Evolutionary conservation across 352 stramenopile species (phyloP).

Genomic region (Phytophthora tubulina): DNA sequence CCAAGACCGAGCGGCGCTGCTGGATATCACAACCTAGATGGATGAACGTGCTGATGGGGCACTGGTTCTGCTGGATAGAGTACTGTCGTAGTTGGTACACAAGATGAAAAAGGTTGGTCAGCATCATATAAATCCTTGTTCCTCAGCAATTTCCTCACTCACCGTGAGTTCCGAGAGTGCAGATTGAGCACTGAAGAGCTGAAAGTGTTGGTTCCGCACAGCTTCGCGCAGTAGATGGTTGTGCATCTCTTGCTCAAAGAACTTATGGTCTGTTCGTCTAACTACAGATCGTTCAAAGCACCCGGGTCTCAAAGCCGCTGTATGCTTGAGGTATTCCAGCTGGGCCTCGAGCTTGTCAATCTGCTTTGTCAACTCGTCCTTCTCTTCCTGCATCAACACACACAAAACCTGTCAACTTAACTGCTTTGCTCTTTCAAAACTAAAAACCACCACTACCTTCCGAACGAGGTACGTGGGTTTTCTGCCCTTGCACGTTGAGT

Average conservation of each 20-base stretch:
- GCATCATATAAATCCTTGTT: background rate
- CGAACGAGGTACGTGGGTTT: slow-evolving; percentile 63
- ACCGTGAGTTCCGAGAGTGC: slow-evolving; percentile 55
- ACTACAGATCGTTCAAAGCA: slow-evolving; percentile 26
- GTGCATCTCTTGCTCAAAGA: slow-evolving; percentile 51
- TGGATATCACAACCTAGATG: slow-evolving; percentile 48
- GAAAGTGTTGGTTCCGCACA: slow-evolving; percentile 58
- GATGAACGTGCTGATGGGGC: slow-evolving; percentile 57
- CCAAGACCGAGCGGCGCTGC: slow-evolving; percentile 46
- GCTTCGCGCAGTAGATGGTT: slow-evolving; percentile 57
- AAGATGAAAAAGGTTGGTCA: slow-evolving; percentile 4
- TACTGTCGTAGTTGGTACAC: slow-evolving; percentile 23
- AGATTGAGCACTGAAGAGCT: slow-evolving; percentile 55
- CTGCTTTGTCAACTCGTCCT: slow-evolving; percentile 46
- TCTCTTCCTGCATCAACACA: slow-evolving; percentile 46
- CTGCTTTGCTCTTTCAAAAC: background rate
- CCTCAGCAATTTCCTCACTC: background rate
- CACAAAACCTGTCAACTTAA: background rate
- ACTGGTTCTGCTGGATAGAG: slow-evolving; percentile 42
- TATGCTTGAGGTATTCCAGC: slow-evolving; percentile 48
- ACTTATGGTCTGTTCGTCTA: slow-evolving; percentile 33
- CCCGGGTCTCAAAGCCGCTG: slow-evolving; percentile 19
- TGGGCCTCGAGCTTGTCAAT: slow-evolving; percentile 52
- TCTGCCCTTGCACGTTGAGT: slow-evolving; percentile 31
- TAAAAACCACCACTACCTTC: slow-evolving; percentile 32